A percentile compares a stretch with the other conserved stretches of the same genome.
Conservation (phyloP, 768 basidiomycete species). For the Suillus luteus region DNA sequence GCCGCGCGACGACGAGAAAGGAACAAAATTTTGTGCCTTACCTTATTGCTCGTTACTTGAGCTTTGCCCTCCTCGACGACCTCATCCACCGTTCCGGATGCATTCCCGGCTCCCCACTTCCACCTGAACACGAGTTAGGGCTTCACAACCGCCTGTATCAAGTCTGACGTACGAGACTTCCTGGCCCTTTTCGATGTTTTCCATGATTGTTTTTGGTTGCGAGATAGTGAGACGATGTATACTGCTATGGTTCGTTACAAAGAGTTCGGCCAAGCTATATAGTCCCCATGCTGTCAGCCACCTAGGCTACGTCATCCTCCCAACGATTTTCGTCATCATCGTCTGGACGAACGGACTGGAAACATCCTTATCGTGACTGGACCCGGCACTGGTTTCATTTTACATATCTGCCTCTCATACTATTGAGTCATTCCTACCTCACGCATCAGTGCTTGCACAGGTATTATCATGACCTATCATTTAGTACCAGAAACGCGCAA, state of each 20-base stretch:
- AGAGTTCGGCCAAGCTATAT: too few species aligned
- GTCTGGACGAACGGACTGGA: not conserved
- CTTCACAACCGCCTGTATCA: not conserved
- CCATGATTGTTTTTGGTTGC: constrained; percentile 11
- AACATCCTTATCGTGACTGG: not conserved
- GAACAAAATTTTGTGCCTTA: constrained; percentile 6
- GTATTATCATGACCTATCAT: too few species aligned
- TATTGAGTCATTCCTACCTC: too few species aligned
- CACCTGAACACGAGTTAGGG: constrained; percentile 27
- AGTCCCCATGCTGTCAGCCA: too few species aligned
- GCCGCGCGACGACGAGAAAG: not conserved
- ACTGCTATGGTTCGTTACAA: too few species aligned
- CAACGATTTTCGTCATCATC: not conserved
- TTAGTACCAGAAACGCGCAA: too few species aligned
- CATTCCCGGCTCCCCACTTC: constrained; percentile 37
- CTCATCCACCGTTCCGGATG: constrained; percentile 39
- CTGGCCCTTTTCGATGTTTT: constrained; percentile 32
- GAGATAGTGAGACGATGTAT: not conserved
- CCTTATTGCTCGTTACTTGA: constrained; percentile 49
- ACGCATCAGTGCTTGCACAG: too few species aligned
- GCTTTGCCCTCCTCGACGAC: constrained; percentile 46
- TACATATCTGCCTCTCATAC: too few species aligned
- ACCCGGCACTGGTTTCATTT: not conserved
- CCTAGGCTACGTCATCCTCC: too few species aligned
- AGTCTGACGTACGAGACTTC: constrained; percentile 35